Evolutionary conservation across 177 flowering plant genomes (phyloP).

Genomic region (Vitis hybrid): DNA sequence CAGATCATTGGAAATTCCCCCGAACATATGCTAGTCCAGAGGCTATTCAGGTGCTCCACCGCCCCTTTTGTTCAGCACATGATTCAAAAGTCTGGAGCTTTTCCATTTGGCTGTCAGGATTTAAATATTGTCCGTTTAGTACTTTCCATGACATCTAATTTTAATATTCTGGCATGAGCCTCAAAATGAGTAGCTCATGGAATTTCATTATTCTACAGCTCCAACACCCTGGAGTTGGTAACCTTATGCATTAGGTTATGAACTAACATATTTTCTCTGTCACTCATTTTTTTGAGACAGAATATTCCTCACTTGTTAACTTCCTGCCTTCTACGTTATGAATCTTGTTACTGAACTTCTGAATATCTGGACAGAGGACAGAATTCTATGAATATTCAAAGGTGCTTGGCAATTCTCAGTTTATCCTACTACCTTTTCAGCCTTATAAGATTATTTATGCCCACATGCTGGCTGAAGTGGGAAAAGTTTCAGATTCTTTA

Average conservation of each 20-base stretch:
- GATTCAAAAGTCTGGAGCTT: background rate
- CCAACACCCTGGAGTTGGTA: background rate
- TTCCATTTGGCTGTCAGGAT: background rate
- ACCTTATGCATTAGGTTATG: too few relatives aligned
- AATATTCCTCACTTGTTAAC: background rate
- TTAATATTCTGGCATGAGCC: background rate
- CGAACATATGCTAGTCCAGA: slow-evolving; percentile 77
- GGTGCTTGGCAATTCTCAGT: slow-evolving; percentile 78
- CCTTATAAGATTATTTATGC: slow-evolving; percentile 79
- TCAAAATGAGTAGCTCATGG: background rate
- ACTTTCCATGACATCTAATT: background rate
- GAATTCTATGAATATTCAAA: slow-evolving; percentile 66
- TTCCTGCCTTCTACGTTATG: background rate
- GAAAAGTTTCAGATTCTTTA: slow-evolving; percentile 63
- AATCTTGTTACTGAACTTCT: background rate
- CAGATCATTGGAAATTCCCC: slow-evolving; percentile 90
- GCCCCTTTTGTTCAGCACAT: slow-evolving; percentile 3
- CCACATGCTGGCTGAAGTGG: slow-evolving; percentile 78
- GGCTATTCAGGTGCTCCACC: slow-evolving; percentile 65
- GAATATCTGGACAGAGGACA: slow-evolving; percentile 54
- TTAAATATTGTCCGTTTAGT: background rate
- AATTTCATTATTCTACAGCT: background rate
- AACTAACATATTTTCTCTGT: too few relatives aligned
- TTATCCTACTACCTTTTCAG: slow-evolving; percentile 58
- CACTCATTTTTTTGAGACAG: too few relatives aligned